Evolutionary conservation across 1,139 yeast genomes (phyloP).

Genomic region (Diutina mesorugosa): DNA sequence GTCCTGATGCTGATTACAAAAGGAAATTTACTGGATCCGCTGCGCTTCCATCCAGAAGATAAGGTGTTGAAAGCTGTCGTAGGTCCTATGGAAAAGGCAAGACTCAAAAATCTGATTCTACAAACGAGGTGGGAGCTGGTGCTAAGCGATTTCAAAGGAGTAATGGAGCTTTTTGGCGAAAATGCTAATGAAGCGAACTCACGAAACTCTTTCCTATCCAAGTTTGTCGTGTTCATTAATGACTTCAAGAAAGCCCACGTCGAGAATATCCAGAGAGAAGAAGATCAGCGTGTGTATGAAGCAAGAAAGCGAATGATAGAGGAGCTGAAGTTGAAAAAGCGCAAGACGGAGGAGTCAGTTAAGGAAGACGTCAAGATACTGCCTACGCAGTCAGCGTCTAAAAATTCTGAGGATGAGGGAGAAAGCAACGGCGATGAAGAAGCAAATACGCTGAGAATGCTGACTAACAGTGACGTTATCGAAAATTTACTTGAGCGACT

Average conservation of each 20-base stretch:
- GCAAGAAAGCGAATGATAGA: conserved; percentile 24
- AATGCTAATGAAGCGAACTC: conserved; percentile 43
- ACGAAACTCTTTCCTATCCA: conserved; percentile 23
- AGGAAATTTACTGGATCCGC: conserved; percentile 66
- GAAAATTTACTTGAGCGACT: conserved; percentile 21
- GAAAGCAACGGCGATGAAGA: conserved; percentile 4
- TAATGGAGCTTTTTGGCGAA: conserved; percentile 81
- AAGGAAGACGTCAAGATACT: not conserved
- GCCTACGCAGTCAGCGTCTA: not conserved
- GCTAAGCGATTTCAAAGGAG: conserved; percentile 36
- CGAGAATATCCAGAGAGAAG: conserved; percentile 36
- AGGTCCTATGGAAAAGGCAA: conserved; percentile 50
- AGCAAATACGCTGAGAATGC: conserved; percentile 5
- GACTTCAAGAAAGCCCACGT: conserved; percentile 33
- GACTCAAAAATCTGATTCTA: conserved; percentile 42
- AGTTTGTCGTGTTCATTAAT: conserved; percentile 22
- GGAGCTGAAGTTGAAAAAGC: conserved; percentile 8
- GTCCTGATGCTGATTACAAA: conserved; percentile 43
- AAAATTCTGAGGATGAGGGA: conserved; percentile 1
- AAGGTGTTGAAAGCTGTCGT: conserved; percentile 33
- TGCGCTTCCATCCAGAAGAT: conserved; percentile 69
- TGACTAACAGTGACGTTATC: conserved; percentile 15
- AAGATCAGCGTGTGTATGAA: conserved; percentile 29
- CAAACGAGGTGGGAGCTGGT: conserved; percentile 45
- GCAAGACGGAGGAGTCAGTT: conserved; percentile 6